phyloP scores from a whole-genome alignment of 2,329 filamentous ascomycete genomes.

The Fusarium multiceps region DNA sequence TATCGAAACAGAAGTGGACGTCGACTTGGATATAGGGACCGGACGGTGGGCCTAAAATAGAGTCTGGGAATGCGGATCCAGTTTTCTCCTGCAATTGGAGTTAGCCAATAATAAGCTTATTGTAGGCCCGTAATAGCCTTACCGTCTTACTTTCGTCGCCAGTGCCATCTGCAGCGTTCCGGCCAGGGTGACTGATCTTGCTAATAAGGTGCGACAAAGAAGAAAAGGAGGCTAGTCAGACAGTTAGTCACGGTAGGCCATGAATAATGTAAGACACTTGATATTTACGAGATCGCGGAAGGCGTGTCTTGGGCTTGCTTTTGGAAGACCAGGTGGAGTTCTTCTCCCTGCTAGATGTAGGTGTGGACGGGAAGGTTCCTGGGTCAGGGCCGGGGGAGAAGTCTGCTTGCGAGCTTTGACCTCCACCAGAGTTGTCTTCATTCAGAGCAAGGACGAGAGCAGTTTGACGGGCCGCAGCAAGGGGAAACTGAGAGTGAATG shows the following conservation, averaged over 20 bases:
- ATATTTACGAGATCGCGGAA: constrained; percentile 13
- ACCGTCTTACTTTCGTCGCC: neutral
- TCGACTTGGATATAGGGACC: constrained; percentile 73
- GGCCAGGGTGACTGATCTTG: neutral
- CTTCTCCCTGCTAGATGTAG: neutral
- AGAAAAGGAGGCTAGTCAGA: constrained; percentile 12
- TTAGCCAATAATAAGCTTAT: neutral
- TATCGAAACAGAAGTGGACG: constrained; percentile 63
- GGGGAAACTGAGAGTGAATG: neutral
- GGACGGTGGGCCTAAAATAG: neutral
- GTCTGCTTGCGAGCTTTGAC: neutral
- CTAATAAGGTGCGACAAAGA: neutral
- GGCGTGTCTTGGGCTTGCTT: neutral
- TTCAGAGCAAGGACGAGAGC: neutral
- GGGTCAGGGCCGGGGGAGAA: neutral
- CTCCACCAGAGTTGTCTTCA: neutral
- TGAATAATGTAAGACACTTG: rapidly evolving
- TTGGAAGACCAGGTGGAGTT: neutral
- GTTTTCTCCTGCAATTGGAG: neutral
- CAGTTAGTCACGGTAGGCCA: neutral
- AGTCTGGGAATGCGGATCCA: neutral
- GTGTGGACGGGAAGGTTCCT: neutral
- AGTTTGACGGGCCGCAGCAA: neutral
- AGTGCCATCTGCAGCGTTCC: neutral
- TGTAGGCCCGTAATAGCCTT: neutral